phyloP scores from a whole-genome alignment of 108 stramenopile species.

The Nitzschia putrida region DNA sequence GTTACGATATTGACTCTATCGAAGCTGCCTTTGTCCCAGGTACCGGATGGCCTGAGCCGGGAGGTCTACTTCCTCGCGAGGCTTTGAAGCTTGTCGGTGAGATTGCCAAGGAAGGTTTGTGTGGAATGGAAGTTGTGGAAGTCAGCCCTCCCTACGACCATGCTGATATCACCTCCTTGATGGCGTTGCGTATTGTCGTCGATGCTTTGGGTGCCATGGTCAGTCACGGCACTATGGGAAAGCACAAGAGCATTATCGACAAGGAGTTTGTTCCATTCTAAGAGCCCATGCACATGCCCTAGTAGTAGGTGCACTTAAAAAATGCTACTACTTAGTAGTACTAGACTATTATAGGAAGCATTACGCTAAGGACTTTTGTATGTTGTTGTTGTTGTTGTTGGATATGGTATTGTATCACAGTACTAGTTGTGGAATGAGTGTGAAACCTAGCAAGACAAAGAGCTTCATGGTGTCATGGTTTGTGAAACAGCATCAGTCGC shows the following conservation, averaged over 20 bases:
- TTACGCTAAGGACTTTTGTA: too few relatives aligned
- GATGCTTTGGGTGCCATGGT: constrained; percentile 84
- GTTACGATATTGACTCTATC: constrained; percentile 87
- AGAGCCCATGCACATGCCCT: too few relatives aligned
- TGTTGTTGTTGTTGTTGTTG: too few relatives aligned
- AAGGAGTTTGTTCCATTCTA: constrained; percentile 79
- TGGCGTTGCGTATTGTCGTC: constrained; percentile 66
- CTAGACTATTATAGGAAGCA: too few relatives aligned
- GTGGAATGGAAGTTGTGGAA: constrained; percentile 89
- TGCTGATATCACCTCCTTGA: constrained; percentile 61
- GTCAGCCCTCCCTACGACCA: constrained; percentile 87
- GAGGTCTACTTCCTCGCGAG: constrained; percentile 81
- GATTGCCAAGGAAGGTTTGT: constrained; percentile 75
- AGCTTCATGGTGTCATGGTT: too few relatives aligned
- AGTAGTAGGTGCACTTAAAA: too few relatives aligned
- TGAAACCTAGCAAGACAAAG: too few relatives aligned
- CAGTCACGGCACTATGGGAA: constrained; percentile 76
- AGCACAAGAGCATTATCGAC: constrained; percentile 80
- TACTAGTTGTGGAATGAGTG: too few relatives aligned
- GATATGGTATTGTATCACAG: too few relatives aligned
- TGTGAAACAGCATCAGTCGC: too few relatives aligned
- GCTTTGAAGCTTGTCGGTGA: constrained; percentile 80
- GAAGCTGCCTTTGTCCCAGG: constrained; percentile 90
- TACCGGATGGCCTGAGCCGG: constrained; percentile 84
- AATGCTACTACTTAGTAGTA: too few relatives aligned